Conservation (phyloP, 169 alveolate species). For the Theileria annulata region DNA sequence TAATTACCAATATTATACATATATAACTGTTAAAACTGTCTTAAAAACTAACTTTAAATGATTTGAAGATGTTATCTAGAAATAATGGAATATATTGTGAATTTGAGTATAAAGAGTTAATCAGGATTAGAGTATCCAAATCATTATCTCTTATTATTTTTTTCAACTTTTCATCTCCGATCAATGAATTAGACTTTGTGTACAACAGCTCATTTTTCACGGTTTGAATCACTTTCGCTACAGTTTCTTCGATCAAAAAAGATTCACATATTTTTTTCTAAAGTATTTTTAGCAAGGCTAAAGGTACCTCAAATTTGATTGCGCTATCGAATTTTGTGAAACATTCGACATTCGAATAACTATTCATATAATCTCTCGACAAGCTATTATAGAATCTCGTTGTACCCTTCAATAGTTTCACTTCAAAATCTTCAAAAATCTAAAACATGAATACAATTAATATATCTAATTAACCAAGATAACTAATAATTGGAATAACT, state of each 20-base stretch:
- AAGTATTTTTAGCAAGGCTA: neutral
- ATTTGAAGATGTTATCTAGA: slow-evolving; percentile 32
- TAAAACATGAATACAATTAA: no score
- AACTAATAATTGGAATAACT: no score
- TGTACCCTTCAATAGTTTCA: slow-evolving; percentile 24
- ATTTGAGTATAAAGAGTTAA: slow-evolving; percentile 29
- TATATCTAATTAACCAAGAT: no score
- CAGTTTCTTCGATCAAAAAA: slow-evolving; percentile 18
- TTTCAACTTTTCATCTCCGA: slow-evolving; percentile 20
- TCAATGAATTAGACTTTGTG: slow-evolving; percentile 18
- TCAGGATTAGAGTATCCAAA: slow-evolving; percentile 4
- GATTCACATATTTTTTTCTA: slow-evolving; percentile 31
- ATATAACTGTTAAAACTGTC: neutral
- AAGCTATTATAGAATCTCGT: slow-evolving; percentile 21
- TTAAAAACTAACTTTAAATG: slow-evolving; percentile 28
- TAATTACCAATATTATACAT: neutral
- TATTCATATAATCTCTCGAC: slow-evolving; percentile 13
- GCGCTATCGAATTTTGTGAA: slow-evolving; percentile 6
- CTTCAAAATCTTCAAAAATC: slow-evolving; percentile 40
- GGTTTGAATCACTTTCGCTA: slow-evolving; percentile 24
- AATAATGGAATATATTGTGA: slow-evolving; percentile 18
- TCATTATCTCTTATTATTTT: slow-evolving; percentile 7
- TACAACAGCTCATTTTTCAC: slow-evolving; percentile 37
- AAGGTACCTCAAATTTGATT: slow-evolving; percentile 32
- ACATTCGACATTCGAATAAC: slow-evolving; percentile 3